These are phyloP conservation scores for Glycine tomentella DNA, from an alignment of 306 rosid species.

Conservation along the genomic window DNA sequence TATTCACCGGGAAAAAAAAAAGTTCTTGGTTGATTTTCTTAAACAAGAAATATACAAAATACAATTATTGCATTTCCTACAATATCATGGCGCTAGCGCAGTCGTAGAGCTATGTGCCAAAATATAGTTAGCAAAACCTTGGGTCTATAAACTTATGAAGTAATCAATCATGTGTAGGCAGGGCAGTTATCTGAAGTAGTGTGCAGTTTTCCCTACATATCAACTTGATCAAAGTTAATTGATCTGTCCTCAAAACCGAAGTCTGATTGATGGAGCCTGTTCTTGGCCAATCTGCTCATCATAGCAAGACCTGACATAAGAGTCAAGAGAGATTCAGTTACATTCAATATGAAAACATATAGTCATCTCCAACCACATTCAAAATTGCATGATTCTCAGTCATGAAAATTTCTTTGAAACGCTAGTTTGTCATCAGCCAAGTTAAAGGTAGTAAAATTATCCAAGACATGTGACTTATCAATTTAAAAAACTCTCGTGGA, in stretches of 20 bases:
- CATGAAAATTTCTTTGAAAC: neutral
- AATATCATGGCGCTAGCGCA: constrained; percentile 13
- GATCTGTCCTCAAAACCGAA: constrained; percentile 59
- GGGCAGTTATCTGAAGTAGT: constrained; percentile 13
- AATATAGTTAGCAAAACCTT: constrained; percentile 31
- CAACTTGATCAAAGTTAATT: constrained; percentile 70
- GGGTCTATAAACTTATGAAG: neutral
- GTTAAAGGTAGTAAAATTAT: no score
- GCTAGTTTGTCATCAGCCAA: neutral
- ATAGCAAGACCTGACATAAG: constrained; percentile 72
- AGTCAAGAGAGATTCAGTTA: constrained; percentile 20
- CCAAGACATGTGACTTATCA: neutral
- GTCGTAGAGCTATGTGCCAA: constrained; percentile 21
- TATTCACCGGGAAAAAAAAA: neutral
- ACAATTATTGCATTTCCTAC: constrained; percentile 26
- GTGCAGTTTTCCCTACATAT: constrained; percentile 51
- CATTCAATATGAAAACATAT: neutral
- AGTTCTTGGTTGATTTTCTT: constrained; percentile 25
- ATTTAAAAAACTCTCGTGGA: neutral
- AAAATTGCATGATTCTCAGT: neutral
- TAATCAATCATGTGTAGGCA: neutral
- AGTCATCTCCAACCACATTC: constrained; percentile 22
- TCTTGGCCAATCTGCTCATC: constrained; percentile 78
- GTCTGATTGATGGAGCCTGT: constrained; percentile 69
- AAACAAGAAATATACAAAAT: constrained; percentile 28